Evolutionary conservation across 305 asterid species (phyloP).

Genomic region (Fraxinus sp.): DNA sequence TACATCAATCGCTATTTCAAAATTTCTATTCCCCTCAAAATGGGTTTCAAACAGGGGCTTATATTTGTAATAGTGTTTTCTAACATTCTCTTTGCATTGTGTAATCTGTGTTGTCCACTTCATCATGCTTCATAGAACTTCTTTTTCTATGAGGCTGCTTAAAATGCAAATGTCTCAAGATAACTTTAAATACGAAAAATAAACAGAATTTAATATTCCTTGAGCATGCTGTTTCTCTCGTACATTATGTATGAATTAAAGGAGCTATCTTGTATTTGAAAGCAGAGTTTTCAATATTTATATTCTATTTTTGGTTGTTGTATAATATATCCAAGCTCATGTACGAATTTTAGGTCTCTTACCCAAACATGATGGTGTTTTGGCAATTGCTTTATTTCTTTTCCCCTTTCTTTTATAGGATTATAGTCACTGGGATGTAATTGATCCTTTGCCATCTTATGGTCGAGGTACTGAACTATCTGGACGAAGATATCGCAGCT

Average conservation of each 20-base stretch:
- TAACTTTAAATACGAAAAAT: not conserved
- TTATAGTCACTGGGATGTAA: slow-evolving; percentile 66
- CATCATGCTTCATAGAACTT: not conserved
- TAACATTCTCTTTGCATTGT: not conserved
- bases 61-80: not conserved
- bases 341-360: not conserved
- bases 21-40: too few species aligned
- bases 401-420: slow-evolving; percentile 48
- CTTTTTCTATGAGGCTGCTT: not conserved
- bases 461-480: slow-evolving; percentile 82
- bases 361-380: not conserved
- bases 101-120: not conserved
- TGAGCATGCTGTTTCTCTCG: not conserved
- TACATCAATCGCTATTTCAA: too few species aligned
- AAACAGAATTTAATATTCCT: not conserved
- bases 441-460: slow-evolving; percentile 88
- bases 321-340: not conserved
- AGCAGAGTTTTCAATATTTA: not conserved
- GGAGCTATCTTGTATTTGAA: not conserved
- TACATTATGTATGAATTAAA: not conserved
- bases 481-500: slow-evolving; percentile 82
- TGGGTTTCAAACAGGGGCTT: not conserved
- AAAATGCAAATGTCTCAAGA: not conserved
- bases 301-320: not conserved
- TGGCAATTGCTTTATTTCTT: not conserved